A percentile compares a stretch with the other conserved stretches of the same genome.
Conservation (phyloP, 2,329 filamentous ascomycete genomes). For the Colletotrichum sp. region DNA sequence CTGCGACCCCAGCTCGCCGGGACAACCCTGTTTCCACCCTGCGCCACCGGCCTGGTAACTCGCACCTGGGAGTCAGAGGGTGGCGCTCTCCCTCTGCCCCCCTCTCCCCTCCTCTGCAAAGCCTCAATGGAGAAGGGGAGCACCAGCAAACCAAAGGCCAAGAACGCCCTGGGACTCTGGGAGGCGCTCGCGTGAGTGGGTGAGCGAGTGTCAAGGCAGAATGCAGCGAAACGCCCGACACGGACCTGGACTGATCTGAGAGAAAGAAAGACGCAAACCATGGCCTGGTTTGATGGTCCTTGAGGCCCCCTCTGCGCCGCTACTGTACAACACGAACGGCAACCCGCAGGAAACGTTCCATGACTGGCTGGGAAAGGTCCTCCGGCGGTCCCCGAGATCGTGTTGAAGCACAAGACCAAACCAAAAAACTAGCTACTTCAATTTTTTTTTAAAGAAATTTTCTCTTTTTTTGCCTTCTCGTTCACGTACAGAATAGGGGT, state of each 20-base stretch:
- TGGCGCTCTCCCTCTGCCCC: background rate
- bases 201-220: background rate
- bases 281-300: background rate
- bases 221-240: background rate
- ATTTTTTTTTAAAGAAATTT: background rate
- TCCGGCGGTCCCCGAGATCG: background rate
- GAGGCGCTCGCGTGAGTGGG: background rate
- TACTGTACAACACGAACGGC: background rate
- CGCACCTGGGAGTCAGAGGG: background rate
- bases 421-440: background rate
- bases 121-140: background rate
- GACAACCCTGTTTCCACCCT: background rate
- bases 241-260: background rate
- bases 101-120: background rate
- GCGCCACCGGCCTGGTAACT: constrained; percentile 15
- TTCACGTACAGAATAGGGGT: background rate
- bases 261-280: background rate
- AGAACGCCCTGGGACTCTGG: background rate
- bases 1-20: background rate
- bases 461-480: background rate
- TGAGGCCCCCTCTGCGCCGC: background rate
- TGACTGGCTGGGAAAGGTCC: background rate
- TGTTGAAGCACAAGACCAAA: background rate
- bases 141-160: background rate
- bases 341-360: background rate